Evolutionary conservation across 768 basidiomycete genomes (phyloP).

Genomic region (Collybia mongolica): DNA sequence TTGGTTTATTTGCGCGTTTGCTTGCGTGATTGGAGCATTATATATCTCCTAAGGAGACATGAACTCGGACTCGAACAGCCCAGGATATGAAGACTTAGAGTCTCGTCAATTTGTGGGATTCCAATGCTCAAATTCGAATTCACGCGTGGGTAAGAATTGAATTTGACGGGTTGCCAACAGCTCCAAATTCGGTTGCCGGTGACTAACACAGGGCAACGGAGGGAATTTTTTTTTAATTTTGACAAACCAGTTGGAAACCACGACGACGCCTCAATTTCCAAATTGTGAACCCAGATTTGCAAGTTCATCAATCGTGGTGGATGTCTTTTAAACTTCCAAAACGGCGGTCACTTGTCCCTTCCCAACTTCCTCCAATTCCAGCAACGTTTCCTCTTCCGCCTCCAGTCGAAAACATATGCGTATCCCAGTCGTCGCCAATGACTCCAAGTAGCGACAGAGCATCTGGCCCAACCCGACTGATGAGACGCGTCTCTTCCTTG

Average conservation of each 20-base stretch:
- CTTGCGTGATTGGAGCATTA: too few relatives aligned
- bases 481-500: conserved; percentile 23
- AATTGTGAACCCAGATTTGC: not conserved
- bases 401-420: conserved; percentile 14
- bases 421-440: conserved; percentile 5
- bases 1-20: too few relatives aligned
- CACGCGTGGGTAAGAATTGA: too few relatives aligned
- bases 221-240: conserved; percentile 10
- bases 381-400: conserved; percentile 12
- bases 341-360: conserved; percentile 11
- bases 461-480: conserved; percentile 14
- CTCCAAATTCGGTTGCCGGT: conserved; percentile 15
- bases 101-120: too few relatives aligned
- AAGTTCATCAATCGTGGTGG: not conserved
- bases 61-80: too few relatives aligned
- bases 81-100: too few relatives aligned
- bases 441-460: conserved; percentile 1
- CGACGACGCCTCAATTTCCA: not conserved
- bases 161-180: conserved; percentile 9
- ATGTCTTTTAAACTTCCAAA: conserved; percentile 16
- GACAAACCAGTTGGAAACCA: not conserved
- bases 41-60: too few relatives aligned
- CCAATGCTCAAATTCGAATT: too few relatives aligned
- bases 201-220: conserved; percentile 7
- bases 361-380: not conserved